These are phyloP conservation scores for Wickerhamiella azyma DNA, from an alignment of 805 yeast species.

Conservation along the genomic window DNA sequence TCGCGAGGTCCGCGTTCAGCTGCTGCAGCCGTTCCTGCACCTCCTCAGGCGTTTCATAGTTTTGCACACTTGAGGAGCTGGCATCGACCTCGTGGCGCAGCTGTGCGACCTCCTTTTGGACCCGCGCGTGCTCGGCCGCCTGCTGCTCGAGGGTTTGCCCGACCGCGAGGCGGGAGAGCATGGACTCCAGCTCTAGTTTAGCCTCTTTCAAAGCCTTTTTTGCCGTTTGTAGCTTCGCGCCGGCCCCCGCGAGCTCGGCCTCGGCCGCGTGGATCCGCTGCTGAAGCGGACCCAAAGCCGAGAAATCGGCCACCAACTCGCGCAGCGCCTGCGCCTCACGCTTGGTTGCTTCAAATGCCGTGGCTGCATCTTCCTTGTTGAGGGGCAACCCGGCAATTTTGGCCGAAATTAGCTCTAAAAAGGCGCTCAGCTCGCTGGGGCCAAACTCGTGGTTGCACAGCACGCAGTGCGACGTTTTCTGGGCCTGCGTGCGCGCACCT, in stretches of 20 bases:
- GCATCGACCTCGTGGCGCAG: constrained; percentile 4
- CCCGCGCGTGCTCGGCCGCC: neutral
- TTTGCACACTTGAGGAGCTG: neutral
- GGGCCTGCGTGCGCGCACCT: constrained; percentile 54
- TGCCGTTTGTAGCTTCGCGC: neutral
- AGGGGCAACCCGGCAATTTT: constrained; percentile 25
- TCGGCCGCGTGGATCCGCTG: neutral
- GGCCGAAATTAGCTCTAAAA: constrained; percentile 19
- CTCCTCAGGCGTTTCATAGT: constrained; percentile 7
- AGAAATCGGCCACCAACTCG: neutral
- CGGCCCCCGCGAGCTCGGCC: neutral
- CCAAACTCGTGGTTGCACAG: constrained; percentile 60
- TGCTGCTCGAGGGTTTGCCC: neutral
- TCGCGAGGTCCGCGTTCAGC: constrained; percentile 2
- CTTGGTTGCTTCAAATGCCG: constrained; percentile 19
- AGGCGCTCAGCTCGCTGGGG: constrained; percentile 17
- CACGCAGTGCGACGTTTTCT: constrained; percentile 44
- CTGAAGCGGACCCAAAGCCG: constrained; percentile 2
- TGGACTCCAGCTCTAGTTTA: neutral
- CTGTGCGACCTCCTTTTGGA: neutral
- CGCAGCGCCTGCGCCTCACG: constrained; percentile 11
- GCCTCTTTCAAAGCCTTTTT: neutral
- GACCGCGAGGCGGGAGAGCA: neutral
- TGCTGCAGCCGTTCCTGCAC: constrained; percentile 13
- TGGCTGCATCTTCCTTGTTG: constrained; percentile 26